Evolutionary conservation across 495 filamentous ascomycete species (phyloP).

Genomic region (Penicillium coprophilum): DNA sequence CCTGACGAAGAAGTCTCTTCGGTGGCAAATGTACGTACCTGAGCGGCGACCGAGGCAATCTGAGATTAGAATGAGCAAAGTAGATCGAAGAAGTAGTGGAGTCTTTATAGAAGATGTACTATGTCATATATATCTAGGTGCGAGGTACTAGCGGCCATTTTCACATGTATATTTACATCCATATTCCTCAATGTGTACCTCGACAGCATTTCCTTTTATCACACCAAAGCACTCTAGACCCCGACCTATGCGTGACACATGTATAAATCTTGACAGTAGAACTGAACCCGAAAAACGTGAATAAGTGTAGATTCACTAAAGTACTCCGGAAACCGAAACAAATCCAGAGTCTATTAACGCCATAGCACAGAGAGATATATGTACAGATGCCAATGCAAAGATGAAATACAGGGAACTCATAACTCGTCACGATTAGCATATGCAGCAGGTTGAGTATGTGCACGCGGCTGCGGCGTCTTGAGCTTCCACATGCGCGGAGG

Average conservation of each 20-base stretch:
- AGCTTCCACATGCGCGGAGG: constrained; percentile 66
- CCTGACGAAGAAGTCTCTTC: constrained; percentile 19
- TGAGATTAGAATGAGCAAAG: constrained; percentile 2
- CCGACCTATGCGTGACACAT: neutral
- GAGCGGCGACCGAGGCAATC: constrained; percentile 11
- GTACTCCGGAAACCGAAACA: neutral
- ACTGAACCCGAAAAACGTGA: neutral
- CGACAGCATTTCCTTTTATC: too few relatives aligned
- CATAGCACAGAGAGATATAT: constrained; percentile 12
- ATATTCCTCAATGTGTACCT: neutral
- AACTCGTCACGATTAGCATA: constrained; percentile 55
- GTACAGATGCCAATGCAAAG: constrained; percentile 18
- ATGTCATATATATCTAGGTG: neutral
- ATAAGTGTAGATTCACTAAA: neutral
- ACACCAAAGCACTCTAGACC: too few relatives aligned
- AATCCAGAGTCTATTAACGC: constrained; percentile 14
- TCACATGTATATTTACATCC: neutral
- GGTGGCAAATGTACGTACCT: constrained; percentile 21
- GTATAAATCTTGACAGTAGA: neutral
- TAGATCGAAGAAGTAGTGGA: neutral
- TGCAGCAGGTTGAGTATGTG: neutral
- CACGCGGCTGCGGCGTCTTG: constrained; percentile 36
- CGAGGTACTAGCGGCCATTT: neutral
- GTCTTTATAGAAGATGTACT: neutral
- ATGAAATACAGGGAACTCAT: constrained; percentile 26